Evolutionary conservation across 1,139 yeast species (phyloP).

Genomic region (Wickerhamiella infanticola): DNA sequence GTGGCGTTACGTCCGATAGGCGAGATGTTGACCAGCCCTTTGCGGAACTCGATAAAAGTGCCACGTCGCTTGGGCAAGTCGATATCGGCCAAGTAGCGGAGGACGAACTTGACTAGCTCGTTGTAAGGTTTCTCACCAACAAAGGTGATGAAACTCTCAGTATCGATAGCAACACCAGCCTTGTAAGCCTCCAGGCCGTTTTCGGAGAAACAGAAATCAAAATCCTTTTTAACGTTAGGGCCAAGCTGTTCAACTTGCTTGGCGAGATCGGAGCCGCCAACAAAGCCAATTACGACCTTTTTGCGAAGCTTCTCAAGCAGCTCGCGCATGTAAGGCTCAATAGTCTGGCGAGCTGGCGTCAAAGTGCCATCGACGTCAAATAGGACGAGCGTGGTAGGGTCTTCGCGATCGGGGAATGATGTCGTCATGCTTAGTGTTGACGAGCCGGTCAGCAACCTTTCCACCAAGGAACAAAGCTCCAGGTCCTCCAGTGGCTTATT

Average conservation of each 20-base stretch:
- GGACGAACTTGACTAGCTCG: constrained; percentile 68
- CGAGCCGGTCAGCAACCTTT: too few relatives aligned
- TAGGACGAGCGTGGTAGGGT: constrained; percentile 38
- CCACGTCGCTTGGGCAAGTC: constrained; percentile 82
- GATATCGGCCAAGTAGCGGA: constrained; percentile 66
- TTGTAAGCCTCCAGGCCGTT: constrained; percentile 97
- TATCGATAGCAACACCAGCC: constrained; percentile 69
- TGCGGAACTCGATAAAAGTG: constrained; percentile 95
- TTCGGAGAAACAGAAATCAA: constrained; percentile 94
- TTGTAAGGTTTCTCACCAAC: constrained; percentile 92
- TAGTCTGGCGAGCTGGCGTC: constrained; percentile 83
- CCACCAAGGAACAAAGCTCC: constrained; percentile 86
- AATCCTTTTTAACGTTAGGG: constrained; percentile 47
- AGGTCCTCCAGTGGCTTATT: constrained; percentile 93
- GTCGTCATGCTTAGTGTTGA: not conserved
- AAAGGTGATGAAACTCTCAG: constrained; percentile 90
- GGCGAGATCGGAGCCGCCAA: constrained; percentile 91
- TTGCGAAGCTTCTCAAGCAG: constrained; percentile 62
- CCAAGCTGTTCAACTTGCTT: constrained; percentile 97
- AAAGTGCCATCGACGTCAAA: constrained; percentile 98
- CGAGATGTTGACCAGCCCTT: constrained; percentile 96
- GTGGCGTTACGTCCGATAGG: constrained; percentile 98
- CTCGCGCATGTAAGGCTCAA: constrained; percentile 68
- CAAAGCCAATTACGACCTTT: constrained; percentile 90
- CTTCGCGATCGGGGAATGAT: constrained; percentile 22